These are phyloP conservation scores for Pythium graminicola DNA, from an alignment of 352 stramenopile species.

Conservation along the genomic window DNA sequence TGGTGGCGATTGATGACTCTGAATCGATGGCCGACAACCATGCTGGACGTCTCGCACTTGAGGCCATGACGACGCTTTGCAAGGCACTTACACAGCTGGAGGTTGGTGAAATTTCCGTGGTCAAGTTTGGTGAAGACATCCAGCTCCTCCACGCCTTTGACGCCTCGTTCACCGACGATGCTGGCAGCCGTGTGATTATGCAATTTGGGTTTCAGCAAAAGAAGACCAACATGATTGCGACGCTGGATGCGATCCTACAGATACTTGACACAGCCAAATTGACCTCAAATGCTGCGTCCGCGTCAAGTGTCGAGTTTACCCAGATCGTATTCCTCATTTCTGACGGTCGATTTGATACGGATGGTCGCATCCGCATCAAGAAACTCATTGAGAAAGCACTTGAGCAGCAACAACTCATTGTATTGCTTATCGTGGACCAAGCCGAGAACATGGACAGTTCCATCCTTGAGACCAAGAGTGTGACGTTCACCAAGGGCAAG, in stretches of 20 bases:
- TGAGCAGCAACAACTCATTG: slow-evolving; percentile 97
- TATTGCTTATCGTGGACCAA: slow-evolving; percentile 97
- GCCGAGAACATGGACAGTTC: slow-evolving; percentile 72
- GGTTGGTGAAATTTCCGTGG: slow-evolving; percentile 91
- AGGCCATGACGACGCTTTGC: slow-evolving; percentile 95
- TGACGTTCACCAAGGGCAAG: slow-evolving; percentile 95
- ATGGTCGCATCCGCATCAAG: slow-evolving; percentile 92
- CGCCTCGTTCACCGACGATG: slow-evolving; percentile 95
- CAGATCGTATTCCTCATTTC: slow-evolving; percentile 99
- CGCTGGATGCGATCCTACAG: slow-evolving; percentile 61
- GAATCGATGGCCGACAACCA: slow-evolving; percentile 98
- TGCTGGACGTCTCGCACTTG: slow-evolving; percentile 92
- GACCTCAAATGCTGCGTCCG: slow-evolving; percentile 56
- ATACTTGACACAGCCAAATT: slow-evolving; percentile 83
- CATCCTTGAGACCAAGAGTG: slow-evolving; percentile 98
- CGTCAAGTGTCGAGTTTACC: slow-evolving; percentile 70
- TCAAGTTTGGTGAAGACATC: slow-evolving; percentile 96
- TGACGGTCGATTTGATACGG: slow-evolving; percentile 97
- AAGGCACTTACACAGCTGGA: slow-evolving; percentile 97
- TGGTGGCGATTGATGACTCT: slow-evolving; percentile 99
- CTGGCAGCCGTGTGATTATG: slow-evolving; percentile 88
- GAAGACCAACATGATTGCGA: slow-evolving; percentile 93
- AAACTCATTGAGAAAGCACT: slow-evolving; percentile 95
- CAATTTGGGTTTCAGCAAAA: slow-evolving; percentile 97
- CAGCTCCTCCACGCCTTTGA: slow-evolving; percentile 96